phyloP scores from a whole-genome alignment of 148 eudicot genomes.

The Vaccinium darrowii region DNA sequence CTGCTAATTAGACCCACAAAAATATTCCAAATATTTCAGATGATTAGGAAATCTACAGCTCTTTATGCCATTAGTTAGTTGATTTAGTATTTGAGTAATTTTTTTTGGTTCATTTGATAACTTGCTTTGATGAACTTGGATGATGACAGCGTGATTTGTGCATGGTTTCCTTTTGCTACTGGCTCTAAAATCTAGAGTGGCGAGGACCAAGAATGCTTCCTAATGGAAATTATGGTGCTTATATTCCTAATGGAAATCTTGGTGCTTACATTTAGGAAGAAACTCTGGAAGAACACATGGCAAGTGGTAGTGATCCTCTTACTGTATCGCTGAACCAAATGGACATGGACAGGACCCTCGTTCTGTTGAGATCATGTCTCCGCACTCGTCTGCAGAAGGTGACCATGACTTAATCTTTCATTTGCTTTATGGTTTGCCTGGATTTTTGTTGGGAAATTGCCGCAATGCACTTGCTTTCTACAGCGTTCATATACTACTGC shows the following conservation, averaged over 20 bases:
- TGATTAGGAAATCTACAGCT: not conserved
- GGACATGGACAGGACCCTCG: conserved; percentile 80
- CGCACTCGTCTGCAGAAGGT: conserved; percentile 93
- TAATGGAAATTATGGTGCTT: not conserved
- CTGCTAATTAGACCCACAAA: not conserved
- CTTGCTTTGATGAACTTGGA: no score
- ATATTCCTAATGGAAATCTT: not conserved
- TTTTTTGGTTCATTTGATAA: not conserved
- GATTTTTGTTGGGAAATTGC: not conserved
- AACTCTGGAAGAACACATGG: conserved; percentile 56
- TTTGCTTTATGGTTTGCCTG: not conserved
- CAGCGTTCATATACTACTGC: not conserved
- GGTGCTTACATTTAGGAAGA: conserved; percentile 53
- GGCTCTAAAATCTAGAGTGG: no score
- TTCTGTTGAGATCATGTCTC: conserved; percentile 74
- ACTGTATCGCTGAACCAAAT: conserved; percentile 85
- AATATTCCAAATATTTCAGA: not conserved
- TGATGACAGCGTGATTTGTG: no score
- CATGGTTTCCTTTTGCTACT: no score
- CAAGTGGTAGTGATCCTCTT: conserved; percentile 67
- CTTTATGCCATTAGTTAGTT: not conserved
- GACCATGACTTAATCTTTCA: not conserved
- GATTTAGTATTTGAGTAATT: not conserved
- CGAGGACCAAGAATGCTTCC: no score
- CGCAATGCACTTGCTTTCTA: not conserved